Evolutionary conservation across 1,139 yeast species (phyloP), one percentile per base, ranked within the genome.

Genomic region (Debaryomyces sp.): DNA sequence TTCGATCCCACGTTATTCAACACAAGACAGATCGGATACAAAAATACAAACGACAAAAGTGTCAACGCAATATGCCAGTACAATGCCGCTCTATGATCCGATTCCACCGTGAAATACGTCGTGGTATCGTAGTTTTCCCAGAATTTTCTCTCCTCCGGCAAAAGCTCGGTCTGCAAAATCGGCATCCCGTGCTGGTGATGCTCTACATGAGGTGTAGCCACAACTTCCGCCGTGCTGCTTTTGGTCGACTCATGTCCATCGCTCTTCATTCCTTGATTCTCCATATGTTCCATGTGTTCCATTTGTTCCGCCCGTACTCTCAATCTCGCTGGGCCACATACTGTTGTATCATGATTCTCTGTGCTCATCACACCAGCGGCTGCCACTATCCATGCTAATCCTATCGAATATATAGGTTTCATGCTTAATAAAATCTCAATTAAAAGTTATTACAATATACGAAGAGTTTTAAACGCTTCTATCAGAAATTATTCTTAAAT

Each of bases 91-190:
- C 80, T 78, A 55, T 78, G 78, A 4, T 74, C 66, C 1, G 78
- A 62, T 1, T 78, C 80, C n/a, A 82, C 68, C 10, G 80, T 82
- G 67, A 89, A 81, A 64, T 80, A 91, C 12, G 90, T 87, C 6
- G 95, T 86, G n/a, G 96, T 82, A 60, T 88, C 83, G 67, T 90
- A 92, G 34, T 68, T 66, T 48, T 84, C 85, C 98, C 98, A 92
- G 66, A 78, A 91, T 23, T 77, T 65, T 48, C 83, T 72, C 66
- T 91, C 97, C 47, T 83, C 87, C 0, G 94, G 88, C 35, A 84
- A 77, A 43, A 91, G 72, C 26, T 81, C 61, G 1, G 89, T 87
- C 44, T 88, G 73, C 41, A 91, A 73, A 39, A 91, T 88, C 0
- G 96, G 94, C 51, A 80, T 64, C 0, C 97, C 96, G 60, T 90